These are phyloP conservation scores for Zygoascus tannicola DNA, from an alignment of 805 yeast genomes.

Conservation along the genomic window DNA sequence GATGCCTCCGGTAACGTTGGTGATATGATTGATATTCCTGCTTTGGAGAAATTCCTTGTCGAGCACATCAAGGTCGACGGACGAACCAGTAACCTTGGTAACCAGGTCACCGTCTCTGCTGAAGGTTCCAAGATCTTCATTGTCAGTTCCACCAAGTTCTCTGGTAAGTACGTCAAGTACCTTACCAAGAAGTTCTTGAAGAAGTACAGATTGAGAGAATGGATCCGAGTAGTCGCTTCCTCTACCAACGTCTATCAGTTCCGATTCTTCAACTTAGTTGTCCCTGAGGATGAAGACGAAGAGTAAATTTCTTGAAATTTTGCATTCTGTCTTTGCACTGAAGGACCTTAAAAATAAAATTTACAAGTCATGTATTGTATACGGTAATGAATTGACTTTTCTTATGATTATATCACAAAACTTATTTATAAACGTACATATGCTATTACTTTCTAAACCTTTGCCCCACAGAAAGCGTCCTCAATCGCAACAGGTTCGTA, in stretches of 20 bases:
- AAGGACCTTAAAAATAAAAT: neutral
- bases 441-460: neutral
- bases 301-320: conserved; percentile 46
- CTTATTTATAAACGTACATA: neutral
- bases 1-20: conserved; percentile 96
- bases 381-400: neutral
- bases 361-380: neutral
- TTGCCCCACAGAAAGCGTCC: conserved; percentile 61
- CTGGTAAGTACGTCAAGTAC: conserved; percentile 99
- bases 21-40: conserved; percentile 95
- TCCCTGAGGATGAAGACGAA: conserved; percentile 90
- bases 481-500: conserved; percentile 87
- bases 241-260: conserved; percentile 93
- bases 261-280: conserved; percentile 98
- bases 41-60: conserved; percentile 94
- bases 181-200: conserved; percentile 98
- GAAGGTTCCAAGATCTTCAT: conserved; percentile 86
- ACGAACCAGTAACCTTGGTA: conserved; percentile 94
- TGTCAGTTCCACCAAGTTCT: conserved; percentile 89
- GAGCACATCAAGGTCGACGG: conserved; percentile 99
- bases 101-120: conserved; percentile 76
- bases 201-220: conserved; percentile 99
- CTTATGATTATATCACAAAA: neutral
- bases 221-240: conserved; percentile 97
- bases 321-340: neutral